Evolutionary conservation across 495 filamentous ascomycete species (phyloP).

Genomic region (Hypoxylon intermedium): DNA sequence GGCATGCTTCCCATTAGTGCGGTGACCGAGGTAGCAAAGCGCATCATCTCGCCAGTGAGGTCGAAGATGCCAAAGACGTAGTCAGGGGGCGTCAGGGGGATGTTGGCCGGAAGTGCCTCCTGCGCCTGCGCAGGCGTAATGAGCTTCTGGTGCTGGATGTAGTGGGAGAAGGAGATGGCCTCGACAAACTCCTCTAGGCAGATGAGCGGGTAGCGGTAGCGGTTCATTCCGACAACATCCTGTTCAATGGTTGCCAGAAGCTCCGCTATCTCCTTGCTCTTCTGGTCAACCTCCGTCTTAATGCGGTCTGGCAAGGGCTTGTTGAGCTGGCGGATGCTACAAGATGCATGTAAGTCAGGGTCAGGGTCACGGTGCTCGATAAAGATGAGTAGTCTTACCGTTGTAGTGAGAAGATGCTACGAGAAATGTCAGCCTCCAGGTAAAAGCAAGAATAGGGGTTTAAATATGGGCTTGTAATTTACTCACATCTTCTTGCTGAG

Average conservation of each 20-base stretch:
- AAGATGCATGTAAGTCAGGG: constrained; percentile 10
- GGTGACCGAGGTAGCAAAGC: constrained; percentile 85
- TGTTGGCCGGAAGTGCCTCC: constrained; percentile 55
- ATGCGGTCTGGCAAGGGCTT: constrained; percentile 69
- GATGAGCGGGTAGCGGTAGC: constrained; percentile 85
- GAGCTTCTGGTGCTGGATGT: constrained; percentile 77
- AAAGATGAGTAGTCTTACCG: constrained; percentile 61
- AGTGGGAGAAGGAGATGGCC: constrained; percentile 83
- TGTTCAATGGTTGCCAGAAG: constrained; percentile 70
- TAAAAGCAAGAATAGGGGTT: neutral
- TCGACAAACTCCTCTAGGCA: constrained; percentile 94
- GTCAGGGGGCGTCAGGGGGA: constrained; percentile 78
- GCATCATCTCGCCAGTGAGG: constrained; percentile 92
- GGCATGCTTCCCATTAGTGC: constrained; percentile 63
- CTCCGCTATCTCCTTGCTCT: constrained; percentile 69
- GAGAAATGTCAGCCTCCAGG: constrained; percentile 4
- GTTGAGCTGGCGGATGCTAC: constrained; percentile 69
- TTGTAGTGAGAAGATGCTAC: constrained; percentile 91
- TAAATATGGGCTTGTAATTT: neutral
- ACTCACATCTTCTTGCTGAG: constrained; percentile 94
- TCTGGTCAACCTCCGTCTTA: constrained; percentile 66
- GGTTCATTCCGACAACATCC: constrained; percentile 78
- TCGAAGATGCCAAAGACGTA: constrained; percentile 94
- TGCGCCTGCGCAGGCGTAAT: constrained; percentile 68
- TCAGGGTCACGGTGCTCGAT: too few relatives aligned